Base-by-base conservation (phyloP, 2,329 filamentous ascomycete species). In the Pseudogymnoascus sp. region DNA sequence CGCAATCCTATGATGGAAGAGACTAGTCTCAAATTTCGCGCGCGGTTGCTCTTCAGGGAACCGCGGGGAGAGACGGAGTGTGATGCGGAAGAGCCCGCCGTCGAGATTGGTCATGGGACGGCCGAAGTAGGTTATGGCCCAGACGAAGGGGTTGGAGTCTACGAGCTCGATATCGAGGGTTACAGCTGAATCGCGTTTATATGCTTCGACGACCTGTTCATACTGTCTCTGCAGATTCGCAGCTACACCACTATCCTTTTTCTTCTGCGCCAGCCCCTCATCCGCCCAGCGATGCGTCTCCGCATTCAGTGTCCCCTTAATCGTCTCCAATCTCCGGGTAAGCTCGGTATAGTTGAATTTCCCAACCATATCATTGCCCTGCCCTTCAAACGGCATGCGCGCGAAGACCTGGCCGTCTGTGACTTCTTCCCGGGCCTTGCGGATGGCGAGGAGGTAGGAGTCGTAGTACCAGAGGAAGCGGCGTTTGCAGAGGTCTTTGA, bases 381-480 rank as follows among this genome's bases (percentile, higher is more conserved):
- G 71, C 44, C 84, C 83, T 72, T 99, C 94, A 68, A 99, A 99
- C 0, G 91, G 90, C 91, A 96, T 96, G 60, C 82, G 82, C n/a
- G 78, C 75, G 70, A 99, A 97, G 0, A 73, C 66, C 38, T 84
- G 77, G 2, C 84, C 83, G 65, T 88, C 84, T 65, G 82, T 81
- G 63, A 87, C 83, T 68, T 90, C 84, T 25, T 78, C 74, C 69
- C 80, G 82, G 28, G 87, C 89, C 65, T 85, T 81, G 38, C 85
- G 80, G 61, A 96, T 86, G 1, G 88, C 82, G 3, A 82, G 78
- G 21, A 94, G 78, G 71, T 97, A 97, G 2, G 89, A 89, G 68
- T 95, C 89, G 74, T 90, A 96, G 76, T 97, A 97, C 94, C 94
- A 97, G 12, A 97, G 78, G 72, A 97, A 97, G 1, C 92, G 86